These are phyloP conservation scores for Coniella vitis DNA, from an alignment of 2,329 filamentous ascomycete species.

Conservation along the genomic window DNA sequence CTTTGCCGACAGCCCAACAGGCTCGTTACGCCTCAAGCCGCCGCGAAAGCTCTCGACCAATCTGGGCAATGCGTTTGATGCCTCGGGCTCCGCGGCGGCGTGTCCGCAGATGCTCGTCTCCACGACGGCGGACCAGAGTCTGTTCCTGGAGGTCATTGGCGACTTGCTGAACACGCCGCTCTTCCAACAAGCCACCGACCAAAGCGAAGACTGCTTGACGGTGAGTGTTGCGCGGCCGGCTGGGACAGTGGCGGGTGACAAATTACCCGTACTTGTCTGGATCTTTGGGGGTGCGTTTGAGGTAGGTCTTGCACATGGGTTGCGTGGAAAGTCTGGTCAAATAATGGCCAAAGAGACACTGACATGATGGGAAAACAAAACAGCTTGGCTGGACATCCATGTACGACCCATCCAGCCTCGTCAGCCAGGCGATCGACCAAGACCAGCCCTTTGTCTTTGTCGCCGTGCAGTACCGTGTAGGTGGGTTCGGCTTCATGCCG, in stretches of 20 bases:
- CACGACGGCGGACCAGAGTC: slow-evolving; percentile 29
- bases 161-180: slow-evolving; percentile 48
- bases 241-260: slow-evolving; percentile 45
- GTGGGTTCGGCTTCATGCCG: slow-evolving; percentile 67
- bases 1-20: slow-evolving; percentile 64
- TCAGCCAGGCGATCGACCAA: slow-evolving; percentile 37
- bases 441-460: slow-evolving; percentile 67
- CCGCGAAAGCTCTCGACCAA: slow-evolving; percentile 52
- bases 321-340: too few species aligned
- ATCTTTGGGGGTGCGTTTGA: slow-evolving; percentile 64
- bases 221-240: slow-evolving; percentile 53
- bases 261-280: slow-evolving; percentile 63
- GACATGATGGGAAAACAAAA: not conserved
- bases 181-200: slow-evolving; percentile 46
- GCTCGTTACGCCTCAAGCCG: slow-evolving; percentile 59
- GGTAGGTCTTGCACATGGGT: too few species aligned
- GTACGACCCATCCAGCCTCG: slow-evolving; percentile 45
- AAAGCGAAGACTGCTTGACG: slow-evolving; percentile 58
- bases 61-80: slow-evolving; percentile 52
- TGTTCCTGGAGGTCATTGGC: slow-evolving; percentile 39
- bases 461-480: slow-evolving; percentile 70
- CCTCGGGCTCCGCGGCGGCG: slow-evolving; percentile 48
- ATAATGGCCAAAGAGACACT: too few species aligned
- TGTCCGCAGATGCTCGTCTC: slow-evolving; percentile 69
- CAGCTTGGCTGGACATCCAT: slow-evolving; percentile 40